These are phyloP conservation scores for Microstroma glucosiphilum DNA, from an alignment of 1,284 basidiomycete species.

Conservation along the genomic window DNA sequence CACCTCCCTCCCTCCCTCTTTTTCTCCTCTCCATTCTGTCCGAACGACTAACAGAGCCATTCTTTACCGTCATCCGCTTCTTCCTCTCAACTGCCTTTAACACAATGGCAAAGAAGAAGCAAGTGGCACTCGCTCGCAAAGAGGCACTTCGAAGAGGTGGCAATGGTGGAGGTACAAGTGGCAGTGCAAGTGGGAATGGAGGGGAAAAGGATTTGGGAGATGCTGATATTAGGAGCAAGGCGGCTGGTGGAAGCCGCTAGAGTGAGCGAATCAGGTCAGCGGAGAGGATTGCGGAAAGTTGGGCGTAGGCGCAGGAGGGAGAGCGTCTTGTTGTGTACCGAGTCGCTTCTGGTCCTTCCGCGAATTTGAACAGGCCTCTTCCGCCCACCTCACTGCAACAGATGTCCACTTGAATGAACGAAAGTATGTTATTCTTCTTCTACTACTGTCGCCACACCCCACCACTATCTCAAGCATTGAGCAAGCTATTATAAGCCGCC, in stretches of 20 bases:
- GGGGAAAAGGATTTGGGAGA: background rate
- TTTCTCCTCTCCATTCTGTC: too few species aligned
- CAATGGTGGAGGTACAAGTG: too few species aligned
- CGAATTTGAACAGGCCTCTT: too few species aligned
- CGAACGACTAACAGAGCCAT: constrained; percentile 21
- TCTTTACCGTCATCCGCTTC: constrained; percentile 38
- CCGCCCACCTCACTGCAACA: too few species aligned
- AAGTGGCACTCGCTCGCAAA: constrained; percentile 34
- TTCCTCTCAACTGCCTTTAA: constrained; percentile 37
- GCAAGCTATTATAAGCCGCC: background rate
- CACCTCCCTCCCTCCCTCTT: background rate
- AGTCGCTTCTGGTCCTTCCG: too few species aligned
- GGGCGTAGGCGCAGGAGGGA: too few species aligned
- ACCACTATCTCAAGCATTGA: background rate
- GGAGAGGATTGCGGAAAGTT: background rate
- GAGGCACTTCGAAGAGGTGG: constrained; percentile 2
- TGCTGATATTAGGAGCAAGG: constrained; percentile 1
- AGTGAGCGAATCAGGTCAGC: too few species aligned
- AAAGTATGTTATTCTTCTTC: too few species aligned
- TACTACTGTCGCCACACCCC: too few species aligned
- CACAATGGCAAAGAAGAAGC: constrained; percentile 43
- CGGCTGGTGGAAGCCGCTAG: background rate
- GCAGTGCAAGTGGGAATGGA: constrained; percentile 20
- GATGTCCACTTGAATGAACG: too few species aligned
- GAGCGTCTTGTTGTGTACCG: too few species aligned